These are phyloP conservation scores for Amaranthus tricolor DNA, from an alignment of 179 eudicot species.

Conservation along the genomic window DNA sequence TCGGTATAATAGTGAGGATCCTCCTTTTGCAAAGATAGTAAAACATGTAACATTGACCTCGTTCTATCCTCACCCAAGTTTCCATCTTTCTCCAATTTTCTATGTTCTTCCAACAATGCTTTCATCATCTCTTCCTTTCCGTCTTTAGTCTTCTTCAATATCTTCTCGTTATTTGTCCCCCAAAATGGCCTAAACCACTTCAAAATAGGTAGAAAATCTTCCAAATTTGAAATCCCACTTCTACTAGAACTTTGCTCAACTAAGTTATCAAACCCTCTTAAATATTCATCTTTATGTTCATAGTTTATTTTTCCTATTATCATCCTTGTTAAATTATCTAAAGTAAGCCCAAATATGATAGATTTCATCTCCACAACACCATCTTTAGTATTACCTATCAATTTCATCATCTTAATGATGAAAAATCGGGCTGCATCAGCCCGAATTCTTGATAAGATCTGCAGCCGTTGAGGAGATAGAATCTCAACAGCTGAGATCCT, in stretches of 20 bases:
- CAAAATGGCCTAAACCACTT: conserved; percentile 18
- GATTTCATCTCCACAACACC: conserved; percentile 28
- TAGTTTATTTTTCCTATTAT: conserved; percentile 27
- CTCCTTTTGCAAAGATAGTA: conserved; percentile 21
- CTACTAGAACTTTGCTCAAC: conserved; percentile 12
- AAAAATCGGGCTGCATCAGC: conserved; percentile 23
- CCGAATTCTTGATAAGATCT: conserved; percentile 25
- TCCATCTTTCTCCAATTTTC: conserved; percentile 13
- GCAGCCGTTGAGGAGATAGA: conserved; percentile 29
- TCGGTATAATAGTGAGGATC: conserved; percentile 22
- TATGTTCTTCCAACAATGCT: conserved; percentile 27
- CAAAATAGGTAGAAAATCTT: conserved; percentile 32
- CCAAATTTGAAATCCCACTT: conserved; percentile 21
- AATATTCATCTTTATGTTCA: conserved; percentile 15
- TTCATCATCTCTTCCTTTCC: conserved; percentile 24
- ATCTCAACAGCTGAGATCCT: conserved; percentile 33
- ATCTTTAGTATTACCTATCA: background rate
- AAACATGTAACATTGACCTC: conserved; percentile 25
- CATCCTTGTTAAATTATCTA: conserved; percentile 34
- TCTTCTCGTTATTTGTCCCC: background rate
- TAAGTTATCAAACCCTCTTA: background rate
- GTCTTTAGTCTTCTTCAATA: conserved; percentile 4
- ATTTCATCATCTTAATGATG: conserved; percentile 6
- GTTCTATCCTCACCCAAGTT: conserved; percentile 14
- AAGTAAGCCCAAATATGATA: conserved; percentile 14